phyloP scores from a whole-genome alignment of 2,329 filamentous ascomycete species.

The Stachybotrys echinatus region DNA sequence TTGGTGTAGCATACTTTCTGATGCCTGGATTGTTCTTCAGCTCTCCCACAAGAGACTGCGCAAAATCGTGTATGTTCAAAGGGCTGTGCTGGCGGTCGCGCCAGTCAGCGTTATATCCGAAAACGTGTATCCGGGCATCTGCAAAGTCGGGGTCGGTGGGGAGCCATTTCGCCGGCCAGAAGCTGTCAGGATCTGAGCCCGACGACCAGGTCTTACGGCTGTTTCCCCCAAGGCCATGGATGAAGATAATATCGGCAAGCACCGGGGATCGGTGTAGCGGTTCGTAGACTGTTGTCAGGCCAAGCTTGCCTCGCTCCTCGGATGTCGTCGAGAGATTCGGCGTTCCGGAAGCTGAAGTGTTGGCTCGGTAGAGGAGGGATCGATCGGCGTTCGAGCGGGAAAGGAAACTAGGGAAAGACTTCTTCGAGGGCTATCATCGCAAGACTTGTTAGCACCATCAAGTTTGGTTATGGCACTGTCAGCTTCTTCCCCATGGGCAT shows the following conservation, averaged over 20 bases:
- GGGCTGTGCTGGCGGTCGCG: not conserved
- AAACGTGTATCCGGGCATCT: not conserved
- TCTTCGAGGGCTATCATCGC: not conserved
- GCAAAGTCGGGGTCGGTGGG: not conserved
- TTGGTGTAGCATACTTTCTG: not conserved
- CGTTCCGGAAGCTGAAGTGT: not conserved
- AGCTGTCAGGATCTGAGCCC: not conserved
- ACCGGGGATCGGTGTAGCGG: not conserved
- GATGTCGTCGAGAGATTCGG: not conserved
- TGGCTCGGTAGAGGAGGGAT: not conserved
- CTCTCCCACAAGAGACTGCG: not conserved
- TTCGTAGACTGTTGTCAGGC: not conserved
- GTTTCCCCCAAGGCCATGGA: not conserved
- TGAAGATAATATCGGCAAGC: not conserved
- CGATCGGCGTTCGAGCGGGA: not conserved
- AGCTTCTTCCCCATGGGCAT: too few relatives aligned
- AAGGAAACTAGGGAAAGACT: not conserved
- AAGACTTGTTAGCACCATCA: too few relatives aligned
- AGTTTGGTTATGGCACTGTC: too few relatives aligned
- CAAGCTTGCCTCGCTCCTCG: not conserved
- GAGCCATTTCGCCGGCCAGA: not conserved
- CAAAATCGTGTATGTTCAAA: not conserved
- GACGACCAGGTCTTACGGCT: slow-evolving; percentile 1
- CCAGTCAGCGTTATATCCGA: slow-evolving; percentile 1
- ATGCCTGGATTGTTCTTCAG: not conserved